Evolutionary conservation across 495 filamentous ascomycete species (phyloP), one percentile per base, ranked within the genome.

Genomic region (Daldinia childiae): DNA sequence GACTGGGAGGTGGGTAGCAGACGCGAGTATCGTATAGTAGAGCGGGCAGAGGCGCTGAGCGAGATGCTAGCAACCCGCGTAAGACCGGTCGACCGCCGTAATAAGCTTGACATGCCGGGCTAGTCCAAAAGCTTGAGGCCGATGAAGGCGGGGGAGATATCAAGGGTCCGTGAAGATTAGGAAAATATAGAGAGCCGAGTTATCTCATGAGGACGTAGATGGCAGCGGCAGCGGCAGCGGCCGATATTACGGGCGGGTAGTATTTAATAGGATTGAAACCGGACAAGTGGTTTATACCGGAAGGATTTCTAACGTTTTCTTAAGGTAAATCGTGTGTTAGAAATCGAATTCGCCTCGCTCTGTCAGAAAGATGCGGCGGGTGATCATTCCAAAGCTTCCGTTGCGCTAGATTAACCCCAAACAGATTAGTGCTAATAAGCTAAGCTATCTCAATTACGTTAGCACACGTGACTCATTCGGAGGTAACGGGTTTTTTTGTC

Each of bases 21-120:
- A 73, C 56, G 80, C 62, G 62, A 76, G 55, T 74, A 72, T 76
- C 74, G 78, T 55, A 81, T 79, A 62, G 72, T 78, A 65, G 82
- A 78, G 68, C 83, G 83, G 59, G 80, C 58, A 43, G 85, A 72
- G 57, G 76, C 77, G 64, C 84, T 81, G 67, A 87, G 72, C 69
- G 84, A 84, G 65, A 81, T 82, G 78, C 81, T 86, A 74, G 88
- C 86, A 77, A 87, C 81, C 78, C 88, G 85, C 79, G 87, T 86
- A 78, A 91, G 77, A 79, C 86, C 83, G 80, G 87, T 85, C 76
- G 90, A 87, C 78, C 87, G 88, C 74, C 89, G 87, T 67, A 92
- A 81, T 73, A 90, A 76, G 77, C 84, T 84, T 76, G 89, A 87
- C 89, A 91, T 91, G 77, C 75, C 83, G 80, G 81, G 81, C 78